Percentiles rank a stretch among this genome's conserved stretches.
Evolutionary conservation across 75 land plant species (phyloP).

Genomic region (Gnetum montanum): DNA sequence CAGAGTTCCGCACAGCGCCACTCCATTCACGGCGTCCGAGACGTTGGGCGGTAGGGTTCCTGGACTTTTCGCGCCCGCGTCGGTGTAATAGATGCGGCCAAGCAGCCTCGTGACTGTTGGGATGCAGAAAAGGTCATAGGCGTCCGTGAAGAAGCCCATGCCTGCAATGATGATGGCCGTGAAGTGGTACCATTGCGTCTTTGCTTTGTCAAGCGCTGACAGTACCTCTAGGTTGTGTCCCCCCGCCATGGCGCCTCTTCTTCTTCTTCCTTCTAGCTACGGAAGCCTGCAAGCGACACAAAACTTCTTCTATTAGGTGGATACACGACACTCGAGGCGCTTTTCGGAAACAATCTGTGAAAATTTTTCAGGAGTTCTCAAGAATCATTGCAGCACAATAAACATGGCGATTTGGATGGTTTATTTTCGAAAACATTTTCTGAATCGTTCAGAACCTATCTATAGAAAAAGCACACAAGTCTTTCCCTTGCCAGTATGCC

Average conservation of each 20-base stretch:
- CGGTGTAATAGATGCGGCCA: constrained; percentile 23
- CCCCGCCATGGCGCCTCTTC: neutral
- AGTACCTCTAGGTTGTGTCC: constrained; percentile 8
- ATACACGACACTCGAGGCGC: too few species aligned
- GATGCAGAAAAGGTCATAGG: constrained; percentile 30
- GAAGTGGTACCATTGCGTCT: constrained; percentile 37
- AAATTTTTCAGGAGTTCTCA: too few species aligned
- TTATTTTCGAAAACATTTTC: too few species aligned
- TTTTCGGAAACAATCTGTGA: too few species aligned
- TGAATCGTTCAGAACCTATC: too few species aligned
- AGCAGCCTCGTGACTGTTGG: constrained; percentile 20
- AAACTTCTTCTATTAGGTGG: too few species aligned
- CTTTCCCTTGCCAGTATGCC: too few species aligned
- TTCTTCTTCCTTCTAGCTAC: neutral
- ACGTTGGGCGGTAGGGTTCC: constrained; percentile 27
- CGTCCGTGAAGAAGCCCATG: constrained; percentile 38
- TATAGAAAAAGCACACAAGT: too few species aligned
- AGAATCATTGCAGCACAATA: too few species aligned
- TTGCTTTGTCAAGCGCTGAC: constrained; percentile 3
- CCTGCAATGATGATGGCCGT: constrained; percentile 24
- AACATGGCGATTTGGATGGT: too few species aligned
- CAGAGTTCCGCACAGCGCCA: constrained; percentile 24
- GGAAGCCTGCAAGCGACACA: too few species aligned
- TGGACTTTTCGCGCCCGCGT: constrained; percentile 8
- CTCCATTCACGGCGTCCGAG: constrained; percentile 25